A percentile compares a stretch with the other conserved stretches of the same genome.
These are phyloP conservation scores for Circinella umbellata DNA, from an alignment of 371 early-diverging fungal genomes.

Conservation along the genomic window DNA sequence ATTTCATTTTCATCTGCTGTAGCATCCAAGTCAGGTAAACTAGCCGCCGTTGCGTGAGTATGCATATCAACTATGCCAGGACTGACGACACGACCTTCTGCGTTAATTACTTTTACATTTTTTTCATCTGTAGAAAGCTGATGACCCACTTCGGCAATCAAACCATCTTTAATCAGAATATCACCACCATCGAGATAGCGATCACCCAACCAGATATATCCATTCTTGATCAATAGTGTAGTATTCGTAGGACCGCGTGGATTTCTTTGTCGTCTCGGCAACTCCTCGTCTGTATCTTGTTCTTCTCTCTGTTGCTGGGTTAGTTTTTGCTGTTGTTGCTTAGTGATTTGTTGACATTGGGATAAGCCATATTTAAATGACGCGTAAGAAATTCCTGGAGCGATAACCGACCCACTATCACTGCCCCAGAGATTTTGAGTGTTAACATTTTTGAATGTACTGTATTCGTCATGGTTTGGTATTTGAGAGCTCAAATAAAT, in stretches of 20 bases:
- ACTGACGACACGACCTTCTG: constrained; percentile 71
- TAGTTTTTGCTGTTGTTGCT: constrained; percentile 13
- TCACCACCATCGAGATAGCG: constrained; percentile 66
- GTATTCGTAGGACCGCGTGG: constrained; percentile 37
- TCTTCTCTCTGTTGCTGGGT: constrained; percentile 10
- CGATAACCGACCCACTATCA: constrained; percentile 19
- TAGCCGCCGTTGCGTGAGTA: constrained; percentile 68
- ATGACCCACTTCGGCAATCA: constrained; percentile 53
- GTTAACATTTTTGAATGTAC: background rate
- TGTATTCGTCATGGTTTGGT: constrained; percentile 6
- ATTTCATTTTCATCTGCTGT: constrained; percentile 75
- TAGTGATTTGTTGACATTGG: constrained; percentile 35
- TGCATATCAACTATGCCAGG: constrained; percentile 89
- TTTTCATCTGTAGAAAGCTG: constrained; percentile 15
- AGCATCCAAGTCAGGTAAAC: constrained; percentile 62
- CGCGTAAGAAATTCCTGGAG: constrained; percentile 51
- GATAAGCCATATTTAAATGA: constrained; percentile 50
- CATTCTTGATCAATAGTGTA: constrained; percentile 57
- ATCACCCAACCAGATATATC: constrained; percentile 53
- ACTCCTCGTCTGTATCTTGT: constrained; percentile 15
- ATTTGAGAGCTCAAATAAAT: constrained; percentile 32
- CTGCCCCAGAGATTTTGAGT: constrained; percentile 26
- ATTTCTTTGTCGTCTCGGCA: constrained; percentile 36
- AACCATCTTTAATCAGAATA: constrained; percentile 58
- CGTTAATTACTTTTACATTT: constrained; percentile 52